Evolutionary conservation across 768 basidiomycete species (phyloP).

Genomic region (Suillus decipiens): DNA sequence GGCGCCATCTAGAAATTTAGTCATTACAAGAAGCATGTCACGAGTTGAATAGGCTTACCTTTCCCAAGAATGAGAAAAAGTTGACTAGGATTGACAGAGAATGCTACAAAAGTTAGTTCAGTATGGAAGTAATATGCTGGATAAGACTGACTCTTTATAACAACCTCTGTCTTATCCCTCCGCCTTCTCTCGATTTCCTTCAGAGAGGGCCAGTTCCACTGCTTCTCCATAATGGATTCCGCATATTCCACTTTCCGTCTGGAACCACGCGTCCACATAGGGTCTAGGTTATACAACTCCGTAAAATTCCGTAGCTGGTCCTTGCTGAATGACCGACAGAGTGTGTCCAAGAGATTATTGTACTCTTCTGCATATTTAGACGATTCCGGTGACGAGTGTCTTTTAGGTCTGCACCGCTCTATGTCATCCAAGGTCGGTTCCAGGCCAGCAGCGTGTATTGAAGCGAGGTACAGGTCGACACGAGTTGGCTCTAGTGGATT

Average conservation of each 20-base stretch:
- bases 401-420: slow-evolving; percentile 53
- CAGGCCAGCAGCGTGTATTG: slow-evolving; percentile 45
- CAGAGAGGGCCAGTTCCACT: slow-evolving; percentile 72
- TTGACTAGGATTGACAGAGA: slow-evolving; percentile 56
- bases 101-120: slow-evolving; percentile 39
- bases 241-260: slow-evolving; percentile 44
- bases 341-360: slow-evolving; percentile 47
- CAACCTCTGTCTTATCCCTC: slow-evolving; percentile 51
- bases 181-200: slow-evolving; percentile 50
- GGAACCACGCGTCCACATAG: slow-evolving; percentile 33
- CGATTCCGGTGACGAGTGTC: slow-evolving; percentile 41
- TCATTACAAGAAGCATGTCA: slow-evolving; percentile 10
- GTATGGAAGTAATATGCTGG: slow-evolving; percentile 4
- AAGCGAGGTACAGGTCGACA: slow-evolving; percentile 58
- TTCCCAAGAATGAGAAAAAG: slow-evolving; percentile 73
- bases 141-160: slow-evolving; percentile 44
- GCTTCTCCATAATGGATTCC: slow-evolving; percentile 57
- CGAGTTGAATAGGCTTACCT: slow-evolving; percentile 40
- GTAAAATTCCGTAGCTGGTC: slow-evolving; percentile 60
- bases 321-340: slow-evolving; percentile 64
- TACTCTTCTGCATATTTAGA: slow-evolving; percentile 55
- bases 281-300: slow-evolving; percentile 45
- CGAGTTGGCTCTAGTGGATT: slow-evolving; percentile 44
- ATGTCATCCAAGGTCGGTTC: slow-evolving; percentile 61
- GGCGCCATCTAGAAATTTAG: slow-evolving; percentile 52